phyloP scores from a whole-genome alignment of 805 yeast genomes.

The Deakozyma indianensis region DNA sequence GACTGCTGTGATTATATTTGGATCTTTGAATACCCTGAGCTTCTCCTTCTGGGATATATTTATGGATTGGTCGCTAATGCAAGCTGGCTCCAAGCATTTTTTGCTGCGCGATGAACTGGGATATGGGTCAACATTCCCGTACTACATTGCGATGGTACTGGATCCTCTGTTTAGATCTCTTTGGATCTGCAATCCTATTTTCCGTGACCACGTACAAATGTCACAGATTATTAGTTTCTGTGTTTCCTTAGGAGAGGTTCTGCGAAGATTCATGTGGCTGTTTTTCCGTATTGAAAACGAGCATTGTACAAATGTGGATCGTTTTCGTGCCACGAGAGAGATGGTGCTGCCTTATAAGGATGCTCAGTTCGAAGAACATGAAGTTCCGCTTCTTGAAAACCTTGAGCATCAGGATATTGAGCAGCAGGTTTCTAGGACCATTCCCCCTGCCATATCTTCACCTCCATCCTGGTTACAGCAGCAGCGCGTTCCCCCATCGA shows the following conservation, averaged over 20 bases:
- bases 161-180: slow-evolving; percentile 72
- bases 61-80: slow-evolving; percentile 92
- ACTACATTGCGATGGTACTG: slow-evolving; percentile 58
- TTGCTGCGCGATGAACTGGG: slow-evolving; percentile 61
- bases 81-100: slow-evolving; percentile 40
- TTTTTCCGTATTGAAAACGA: slow-evolving; percentile 92
- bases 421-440: background rate
- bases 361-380: slow-evolving; percentile 15
- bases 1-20: slow-evolving; percentile 58
- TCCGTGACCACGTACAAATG: slow-evolving; percentile 65
- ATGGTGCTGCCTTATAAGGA: slow-evolving; percentile 68
- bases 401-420: background rate
- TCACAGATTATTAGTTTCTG: slow-evolving; percentile 76
- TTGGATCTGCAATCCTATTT: slow-evolving; percentile 83
- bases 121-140: slow-evolving; percentile 28
- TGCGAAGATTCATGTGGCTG: slow-evolving; percentile 81
- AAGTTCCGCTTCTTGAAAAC: slow-evolving; percentile 14
- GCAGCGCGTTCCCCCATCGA: background rate
- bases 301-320: slow-evolving; percentile 77
- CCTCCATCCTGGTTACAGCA: background rate
- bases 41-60: slow-evolving; percentile 77
- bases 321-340: slow-evolving; percentile 80
- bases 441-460: background rate
- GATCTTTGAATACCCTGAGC: slow-evolving; percentile 53
- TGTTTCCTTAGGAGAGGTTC: slow-evolving; percentile 67